Base-by-base conservation (phyloP, 805 yeast genomes). In the Cyberlindnera amylophila region DNA sequence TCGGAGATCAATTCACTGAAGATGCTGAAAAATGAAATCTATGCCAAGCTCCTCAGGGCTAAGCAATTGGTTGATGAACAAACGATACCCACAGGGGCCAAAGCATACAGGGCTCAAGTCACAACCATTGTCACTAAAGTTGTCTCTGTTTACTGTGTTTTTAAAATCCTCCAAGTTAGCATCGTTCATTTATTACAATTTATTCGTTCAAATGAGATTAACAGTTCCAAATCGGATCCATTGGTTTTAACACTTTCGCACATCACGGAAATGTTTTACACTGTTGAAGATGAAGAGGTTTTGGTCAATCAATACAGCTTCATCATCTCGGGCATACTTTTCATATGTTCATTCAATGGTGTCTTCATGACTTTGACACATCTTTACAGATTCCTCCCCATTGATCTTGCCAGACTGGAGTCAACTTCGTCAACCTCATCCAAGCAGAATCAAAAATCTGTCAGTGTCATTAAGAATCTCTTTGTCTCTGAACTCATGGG, bases 291-390 rank as follows among this genome's bases (percentile, higher is more conserved):
- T 36, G 57, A 67, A 15, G 67, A 67, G 17, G 56, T 65, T 4
- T 47, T 66, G 2, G 53, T 64, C 5, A 68, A 59, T 39, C 70
- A 65, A 39, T 52, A 68, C 13, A 67, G 71, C 34, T 70, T 82
- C 44, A 48, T 77, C 3, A 55, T 82, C 13, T 77, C 86, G 1
- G 77, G 82, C 10, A 69, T 73, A 13, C 65, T 83, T 39, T 82
- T 83, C 51, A 54, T 76, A 1, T 72, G 83, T 44, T 79, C 87
- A 1, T 71, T 83, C 51, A 79, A 83, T 19, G 81, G 81, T 42
- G 89, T 83, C 1, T 59, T 72, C 36, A 63, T 72, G 32, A 81
- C 90, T 0, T 72, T 82, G 44, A 71, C 76, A 32, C 81, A 82
- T 27, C 61, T 82, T 13, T 56, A 66, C 30, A 61, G 64, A 12